Percentiles rank a stretch among this genome's conserved stretches.
These are phyloP conservation scores for Podospora conica DNA, from an alignment of 495 filamentous ascomycete genomes.

Conservation along the genomic window DNA sequence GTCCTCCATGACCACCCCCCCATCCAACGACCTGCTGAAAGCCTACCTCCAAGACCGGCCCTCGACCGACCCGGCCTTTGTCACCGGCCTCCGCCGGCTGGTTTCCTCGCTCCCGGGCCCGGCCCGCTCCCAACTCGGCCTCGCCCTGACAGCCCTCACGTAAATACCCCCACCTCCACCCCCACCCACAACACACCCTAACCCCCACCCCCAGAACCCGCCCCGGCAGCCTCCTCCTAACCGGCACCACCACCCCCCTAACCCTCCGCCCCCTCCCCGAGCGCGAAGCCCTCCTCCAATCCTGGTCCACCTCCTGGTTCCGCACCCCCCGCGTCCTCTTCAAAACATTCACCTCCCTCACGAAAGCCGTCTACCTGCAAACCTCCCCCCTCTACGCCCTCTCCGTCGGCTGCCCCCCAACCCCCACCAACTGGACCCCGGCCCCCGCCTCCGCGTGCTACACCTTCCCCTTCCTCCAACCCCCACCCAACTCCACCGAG, in stretches of 20 bases:
- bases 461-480: constrained; percentile 48
- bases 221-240: constrained; percentile 61
- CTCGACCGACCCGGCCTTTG: constrained; percentile 21
- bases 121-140: constrained; percentile 24
- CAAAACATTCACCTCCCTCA: constrained; percentile 50
- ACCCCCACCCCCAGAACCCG: constrained; percentile 48
- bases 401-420: constrained; percentile 56
- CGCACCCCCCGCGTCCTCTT: constrained; percentile 50
- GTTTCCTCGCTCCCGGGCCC: constrained; percentile 21
- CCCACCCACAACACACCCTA: neutral
- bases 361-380: constrained; percentile 53
- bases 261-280: constrained; percentile 55
- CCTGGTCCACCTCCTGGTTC: constrained; percentile 55
- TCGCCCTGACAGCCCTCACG: constrained; percentile 25
- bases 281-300: constrained; percentile 54
- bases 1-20: constrained; percentile 20
- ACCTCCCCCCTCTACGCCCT: constrained; percentile 51
- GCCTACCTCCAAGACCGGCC: constrained; percentile 30
- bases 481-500: constrained; percentile 30
- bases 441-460: constrained; percentile 42
- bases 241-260: constrained; percentile 56
- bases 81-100: constrained; percentile 17
- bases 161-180: neutral
- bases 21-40: constrained; percentile 24
- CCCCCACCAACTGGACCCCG: constrained; percentile 55